Percentiles rank a stretch among this genome's conserved stretches.
Conservation (phyloP, 805 yeast genomes). For the Danielozyma ontarioensis region DNA sequence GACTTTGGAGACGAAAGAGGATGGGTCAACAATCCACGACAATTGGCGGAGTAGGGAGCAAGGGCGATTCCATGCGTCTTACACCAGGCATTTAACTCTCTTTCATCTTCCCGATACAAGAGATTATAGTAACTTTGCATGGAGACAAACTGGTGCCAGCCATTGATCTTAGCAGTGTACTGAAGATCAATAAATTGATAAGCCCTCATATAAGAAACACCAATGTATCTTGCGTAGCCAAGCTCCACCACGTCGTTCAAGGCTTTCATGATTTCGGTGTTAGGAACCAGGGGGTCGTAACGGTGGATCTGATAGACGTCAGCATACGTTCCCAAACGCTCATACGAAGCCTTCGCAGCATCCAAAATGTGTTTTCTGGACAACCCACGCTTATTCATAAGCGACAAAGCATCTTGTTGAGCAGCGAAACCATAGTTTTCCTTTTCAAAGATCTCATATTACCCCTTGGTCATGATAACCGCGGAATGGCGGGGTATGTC, state of each 20-base stretch:
- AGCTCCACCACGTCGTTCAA: conserved; percentile 45
- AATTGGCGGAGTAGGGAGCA: neutral
- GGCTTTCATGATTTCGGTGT: conserved; percentile 52
- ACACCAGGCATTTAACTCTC: conserved; percentile 48
- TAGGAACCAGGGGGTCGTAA: conserved; percentile 42
- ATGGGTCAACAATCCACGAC: no score
- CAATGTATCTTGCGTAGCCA: conserved; percentile 53
- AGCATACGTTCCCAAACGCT: conserved; percentile 48
- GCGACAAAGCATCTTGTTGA: neutral
- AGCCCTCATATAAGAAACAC: conserved; percentile 60
- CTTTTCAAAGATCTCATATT: conserved; percentile 3
- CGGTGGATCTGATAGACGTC: conserved; percentile 59
- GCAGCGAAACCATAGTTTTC: no score
- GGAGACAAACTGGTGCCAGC: conserved; percentile 54
- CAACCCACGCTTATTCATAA: conserved; percentile 33
- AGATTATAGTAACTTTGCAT: conserved; percentile 58
- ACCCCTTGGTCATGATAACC: conserved; percentile 47
- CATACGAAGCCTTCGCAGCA: conserved; percentile 35
- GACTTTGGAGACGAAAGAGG: no score
- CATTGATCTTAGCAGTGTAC: conserved; percentile 48
- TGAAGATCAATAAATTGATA: conserved; percentile 52
- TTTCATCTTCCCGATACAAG: conserved; percentile 57
- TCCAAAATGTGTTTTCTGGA: conserved; percentile 45
- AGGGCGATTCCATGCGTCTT: neutral
- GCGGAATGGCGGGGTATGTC: conserved; percentile 49